Evolutionary conservation across 257 asterid species (phyloP).

Genomic region (Penstemon eatonii): DNA sequence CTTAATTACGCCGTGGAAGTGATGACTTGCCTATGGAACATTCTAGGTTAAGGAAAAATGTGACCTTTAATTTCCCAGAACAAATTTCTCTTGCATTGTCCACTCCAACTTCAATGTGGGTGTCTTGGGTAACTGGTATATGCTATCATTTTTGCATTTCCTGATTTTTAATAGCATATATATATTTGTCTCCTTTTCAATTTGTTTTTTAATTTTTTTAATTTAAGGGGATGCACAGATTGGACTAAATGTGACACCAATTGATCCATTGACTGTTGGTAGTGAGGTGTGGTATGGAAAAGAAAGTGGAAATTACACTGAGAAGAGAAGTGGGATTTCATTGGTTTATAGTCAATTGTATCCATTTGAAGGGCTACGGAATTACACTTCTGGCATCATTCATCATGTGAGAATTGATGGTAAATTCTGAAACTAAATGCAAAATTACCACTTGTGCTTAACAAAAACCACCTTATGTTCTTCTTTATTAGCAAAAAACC

Average conservation of each 20-base stretch:
- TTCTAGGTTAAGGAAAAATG: slow-evolving; percentile 61
- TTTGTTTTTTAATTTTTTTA: slow-evolving; percentile 19
- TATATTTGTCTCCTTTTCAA: not conserved
- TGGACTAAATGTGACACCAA: slow-evolving; percentile 69
- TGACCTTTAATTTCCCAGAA: slow-evolving; percentile 60
- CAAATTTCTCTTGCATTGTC: slow-evolving; percentile 80
- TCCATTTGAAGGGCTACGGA: slow-evolving; percentile 79
- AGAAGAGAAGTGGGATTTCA: slow-evolving; percentile 53
- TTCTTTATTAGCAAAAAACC: too few species aligned
- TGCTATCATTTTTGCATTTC: not conserved
- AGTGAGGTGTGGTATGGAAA: slow-evolving; percentile 86
- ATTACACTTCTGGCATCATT: slow-evolving; percentile 78
- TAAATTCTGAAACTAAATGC: slow-evolving; percentile 29
- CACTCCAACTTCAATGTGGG: slow-evolving; percentile 63
- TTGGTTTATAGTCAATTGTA: slow-evolving; percentile 68
- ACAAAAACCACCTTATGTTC: too few species aligned
- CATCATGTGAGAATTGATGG: slow-evolving; percentile 83
- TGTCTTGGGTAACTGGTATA: slow-evolving; percentile 88
- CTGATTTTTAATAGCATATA: not conserved
- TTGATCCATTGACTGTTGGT: slow-evolving; percentile 60
- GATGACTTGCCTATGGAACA: slow-evolving; percentile 80
- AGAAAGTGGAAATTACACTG: slow-evolving; percentile 49
- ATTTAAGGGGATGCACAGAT: slow-evolving; percentile 65
- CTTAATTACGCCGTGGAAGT: slow-evolving; percentile 65
- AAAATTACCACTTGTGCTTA: not conserved